These are phyloP conservation scores for Penicillium sp. DNA, from an alignment of 2,329 filamentous ascomycete species.

Conservation along the genomic window DNA sequence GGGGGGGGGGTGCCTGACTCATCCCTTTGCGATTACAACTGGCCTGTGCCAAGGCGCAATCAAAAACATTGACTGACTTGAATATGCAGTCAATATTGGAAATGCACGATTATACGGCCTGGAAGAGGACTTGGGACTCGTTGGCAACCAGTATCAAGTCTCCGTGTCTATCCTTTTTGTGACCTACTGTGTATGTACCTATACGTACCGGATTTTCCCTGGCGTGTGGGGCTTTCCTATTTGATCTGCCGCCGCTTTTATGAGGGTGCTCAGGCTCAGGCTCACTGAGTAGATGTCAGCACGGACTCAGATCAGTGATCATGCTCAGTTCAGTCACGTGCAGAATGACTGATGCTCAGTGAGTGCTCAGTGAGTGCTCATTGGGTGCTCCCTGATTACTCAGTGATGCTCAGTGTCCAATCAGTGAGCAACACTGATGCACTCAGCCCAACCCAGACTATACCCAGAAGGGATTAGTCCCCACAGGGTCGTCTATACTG, in stretches of 20 bases:
- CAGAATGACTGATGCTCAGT: not conserved
- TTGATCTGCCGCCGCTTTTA: no score
- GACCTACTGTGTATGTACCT: conserved; percentile 55
- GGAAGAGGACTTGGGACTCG: conserved; percentile 61
- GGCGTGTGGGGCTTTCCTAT: no score
- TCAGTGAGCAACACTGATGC: no score
- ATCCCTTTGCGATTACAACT: not conserved
- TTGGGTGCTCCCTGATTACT: no score
- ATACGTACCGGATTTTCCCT: no score
- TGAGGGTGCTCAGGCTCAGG: no score
- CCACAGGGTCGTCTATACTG: no score
- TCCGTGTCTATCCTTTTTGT: conserved; percentile 67
- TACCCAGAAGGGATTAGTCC: no score
- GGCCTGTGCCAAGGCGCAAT: not conserved
- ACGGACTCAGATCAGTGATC: not conserved
- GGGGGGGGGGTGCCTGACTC: conserved; percentile 2
- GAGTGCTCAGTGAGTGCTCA: no score
- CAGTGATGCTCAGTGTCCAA: no score
- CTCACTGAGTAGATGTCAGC: no score
- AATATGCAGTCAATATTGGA: conserved; percentile 63
- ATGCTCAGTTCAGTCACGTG: not conserved
- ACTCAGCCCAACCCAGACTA: no score
- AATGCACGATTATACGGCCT: conserved; percentile 67
- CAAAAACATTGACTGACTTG: not conserved
- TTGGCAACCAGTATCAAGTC: conserved; percentile 67